Percentiles rank a stretch among this genome's conserved stretches.
These are phyloP conservation scores for Coemansia nantahalensis DNA, from an alignment of 192 early-diverging fungal genomes.

Conservation along the genomic window DNA sequence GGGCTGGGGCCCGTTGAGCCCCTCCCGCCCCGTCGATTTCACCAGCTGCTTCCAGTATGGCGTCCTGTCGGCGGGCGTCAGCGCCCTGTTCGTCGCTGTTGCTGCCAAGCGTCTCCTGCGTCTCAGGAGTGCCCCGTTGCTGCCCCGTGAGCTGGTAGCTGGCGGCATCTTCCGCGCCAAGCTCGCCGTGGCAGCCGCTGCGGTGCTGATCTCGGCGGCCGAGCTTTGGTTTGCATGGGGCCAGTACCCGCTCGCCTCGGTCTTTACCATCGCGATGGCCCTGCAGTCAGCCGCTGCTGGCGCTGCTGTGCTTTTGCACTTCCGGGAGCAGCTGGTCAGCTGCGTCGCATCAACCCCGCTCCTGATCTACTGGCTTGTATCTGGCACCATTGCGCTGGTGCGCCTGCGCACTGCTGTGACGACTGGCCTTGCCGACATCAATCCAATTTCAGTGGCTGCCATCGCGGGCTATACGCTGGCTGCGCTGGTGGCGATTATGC, in stretches of 20 bases:
- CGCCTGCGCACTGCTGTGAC: conserved; percentile 33
- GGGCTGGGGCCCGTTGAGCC: conserved; percentile 53
- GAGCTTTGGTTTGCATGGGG: conserved; percentile 10
- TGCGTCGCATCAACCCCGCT: conserved; percentile 34
- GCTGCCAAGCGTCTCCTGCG: conserved; percentile 17
- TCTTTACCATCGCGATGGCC: conserved; percentile 21
- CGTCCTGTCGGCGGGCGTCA: conserved; percentile 15
- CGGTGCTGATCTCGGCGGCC: conserved; percentile 20
- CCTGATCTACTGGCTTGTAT: conserved; percentile 50
- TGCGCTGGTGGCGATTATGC: conserved; percentile 18
- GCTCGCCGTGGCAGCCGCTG: conserved; percentile 10
- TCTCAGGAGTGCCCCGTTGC: conserved; percentile 1
- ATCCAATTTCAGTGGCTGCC: conserved; percentile 10
- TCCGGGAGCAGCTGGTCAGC: conserved; percentile 31
- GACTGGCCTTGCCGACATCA: conserved; percentile 1
- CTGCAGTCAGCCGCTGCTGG: conserved; percentile 30
- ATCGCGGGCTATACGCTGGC: conserved; percentile 17
- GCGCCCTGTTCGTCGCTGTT: conserved; percentile 15
- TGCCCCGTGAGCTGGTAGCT: conserved; percentile 13
- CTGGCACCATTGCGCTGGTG: conserved; percentile 20
- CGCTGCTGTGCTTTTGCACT: conserved; percentile 29
- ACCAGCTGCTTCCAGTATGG: conserved; percentile 46
- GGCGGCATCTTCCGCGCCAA: conserved; percentile 22
- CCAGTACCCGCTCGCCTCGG: conserved; percentile 3
- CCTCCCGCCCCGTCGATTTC: conserved; percentile 41